Evolutionary conservation across 768 basidiomycete genomes (phyloP).

Genomic region (Porphyrellus cyaneotinctus): DNA sequence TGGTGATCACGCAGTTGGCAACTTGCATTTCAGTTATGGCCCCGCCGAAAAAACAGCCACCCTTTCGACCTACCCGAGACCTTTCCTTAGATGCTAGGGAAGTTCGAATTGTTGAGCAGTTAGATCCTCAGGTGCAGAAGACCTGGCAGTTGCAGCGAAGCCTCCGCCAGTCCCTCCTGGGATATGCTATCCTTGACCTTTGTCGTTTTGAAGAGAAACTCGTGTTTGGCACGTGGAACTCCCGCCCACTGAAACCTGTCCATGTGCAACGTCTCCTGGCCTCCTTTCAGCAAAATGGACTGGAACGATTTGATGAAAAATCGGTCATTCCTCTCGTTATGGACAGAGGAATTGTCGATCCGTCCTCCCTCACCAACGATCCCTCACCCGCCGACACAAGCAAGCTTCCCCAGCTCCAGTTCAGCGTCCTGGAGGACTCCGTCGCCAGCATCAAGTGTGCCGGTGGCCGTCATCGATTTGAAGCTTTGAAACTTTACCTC

Average conservation of each 20-base stretch:
- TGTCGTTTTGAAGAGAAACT: not conserved
- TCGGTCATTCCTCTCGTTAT: not conserved
- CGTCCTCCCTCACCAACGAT: not conserved
- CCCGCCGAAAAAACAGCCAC: no score
- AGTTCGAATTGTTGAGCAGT: not conserved
- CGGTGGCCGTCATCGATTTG: not conserved
- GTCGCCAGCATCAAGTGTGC: not conserved
- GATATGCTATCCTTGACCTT: not conserved
- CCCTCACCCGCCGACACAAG: not conserved
- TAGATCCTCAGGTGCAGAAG: not conserved
- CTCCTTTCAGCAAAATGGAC: not conserved
- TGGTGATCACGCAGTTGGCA: no score
- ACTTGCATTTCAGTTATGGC: no score
- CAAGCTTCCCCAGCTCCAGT: not conserved
- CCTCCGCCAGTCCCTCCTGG: not conserved
- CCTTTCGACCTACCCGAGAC: no score
- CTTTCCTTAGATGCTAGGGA: no score
- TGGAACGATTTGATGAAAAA: not conserved
- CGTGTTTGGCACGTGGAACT: not conserved
- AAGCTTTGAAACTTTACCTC: not conserved
- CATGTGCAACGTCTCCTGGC: not conserved
- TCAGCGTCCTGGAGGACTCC: not conserved
- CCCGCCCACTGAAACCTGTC: not conserved
- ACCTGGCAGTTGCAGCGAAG: not conserved
- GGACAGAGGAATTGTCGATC: not conserved